Conservation (phyloP, 371 early-diverging fungal genomes). For the Rhizopus delemar region DNA sequence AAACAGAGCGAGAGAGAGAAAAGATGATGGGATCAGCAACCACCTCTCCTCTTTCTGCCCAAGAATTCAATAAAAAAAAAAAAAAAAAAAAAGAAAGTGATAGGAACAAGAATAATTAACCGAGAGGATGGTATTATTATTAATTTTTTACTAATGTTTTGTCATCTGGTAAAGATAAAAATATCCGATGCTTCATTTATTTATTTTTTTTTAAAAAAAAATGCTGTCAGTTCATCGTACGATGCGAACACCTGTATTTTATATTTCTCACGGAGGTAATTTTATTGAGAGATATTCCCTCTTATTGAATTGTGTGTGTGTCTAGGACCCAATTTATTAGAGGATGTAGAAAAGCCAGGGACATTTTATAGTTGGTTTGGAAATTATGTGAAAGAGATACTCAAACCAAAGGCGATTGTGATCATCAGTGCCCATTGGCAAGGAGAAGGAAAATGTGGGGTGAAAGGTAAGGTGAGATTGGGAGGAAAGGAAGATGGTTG, state of each 20-base stretch:
- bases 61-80: no score
- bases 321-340: constrained; percentile 58
- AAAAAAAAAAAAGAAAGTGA: no score
- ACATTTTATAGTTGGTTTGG: constrained; percentile 52
- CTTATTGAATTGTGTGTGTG: constrained; percentile 25
- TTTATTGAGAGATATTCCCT: constrained; percentile 9
- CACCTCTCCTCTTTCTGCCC: no score
- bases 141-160: no score
- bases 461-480: constrained; percentile 32
- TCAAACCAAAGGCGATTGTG: constrained; percentile 58
- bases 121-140: no score
- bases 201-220: no score
- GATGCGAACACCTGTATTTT: constrained; percentile 38
- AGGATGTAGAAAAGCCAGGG: constrained; percentile 48
- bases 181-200: background rate
- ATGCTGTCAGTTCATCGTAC: no score
- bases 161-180: no score
- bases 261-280: constrained; percentile 47
- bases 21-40: no score
- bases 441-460: constrained; percentile 33
- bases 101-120: no score
- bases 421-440: constrained; percentile 65
- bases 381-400: constrained; percentile 37
- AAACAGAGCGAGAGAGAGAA: no score
- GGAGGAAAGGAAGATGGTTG: background rate